Percentiles rank a stretch among this genome's conserved stretches.
Evolutionary conservation across 495 filamentous ascomycete species (phyloP).

Genomic region (Neurospora sp.): DNA sequence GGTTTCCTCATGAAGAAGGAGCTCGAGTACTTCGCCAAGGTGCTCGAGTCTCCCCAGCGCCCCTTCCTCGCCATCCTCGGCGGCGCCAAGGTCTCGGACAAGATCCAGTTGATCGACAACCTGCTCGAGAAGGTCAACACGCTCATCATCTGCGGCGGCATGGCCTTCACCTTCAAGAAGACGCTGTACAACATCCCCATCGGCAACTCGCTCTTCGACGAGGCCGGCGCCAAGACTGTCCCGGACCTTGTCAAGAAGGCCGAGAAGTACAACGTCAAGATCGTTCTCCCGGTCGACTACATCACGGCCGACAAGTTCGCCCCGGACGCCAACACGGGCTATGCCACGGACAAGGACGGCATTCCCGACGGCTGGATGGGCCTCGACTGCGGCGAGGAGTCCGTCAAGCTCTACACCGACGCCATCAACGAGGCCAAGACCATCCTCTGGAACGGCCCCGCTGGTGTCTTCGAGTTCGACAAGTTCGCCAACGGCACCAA

Average conservation of each 20-base stretch:
- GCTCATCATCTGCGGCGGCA: conserved; percentile 92
- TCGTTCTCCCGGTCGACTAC: conserved; percentile 91
- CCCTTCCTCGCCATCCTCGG: conserved; percentile 99
- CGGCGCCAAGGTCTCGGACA: conserved; percentile 96
- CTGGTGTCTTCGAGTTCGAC: conserved; percentile 95
- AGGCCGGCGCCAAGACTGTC: conserved; percentile 89
- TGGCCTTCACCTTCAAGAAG: conserved; percentile 99
- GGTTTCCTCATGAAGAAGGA: conserved; percentile 99
- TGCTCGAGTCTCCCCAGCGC: conserved; percentile 82
- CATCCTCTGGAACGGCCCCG: conserved; percentile 97
- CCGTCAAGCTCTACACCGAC: conserved; percentile 70
- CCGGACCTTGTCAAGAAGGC: conserved; percentile 85
- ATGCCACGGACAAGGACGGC: conserved; percentile 76
- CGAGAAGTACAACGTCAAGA: conserved; percentile 87
- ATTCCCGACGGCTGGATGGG: conserved; percentile 98
- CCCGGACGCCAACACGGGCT: conserved; percentile 68
- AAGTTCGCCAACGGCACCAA: conserved; percentile 87
- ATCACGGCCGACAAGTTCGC: conserved; percentile 92
- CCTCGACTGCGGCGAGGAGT: conserved; percentile 86
- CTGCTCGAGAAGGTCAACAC: conserved; percentile 93
- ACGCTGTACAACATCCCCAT: conserved; percentile 83
- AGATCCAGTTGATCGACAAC: conserved; percentile 99
- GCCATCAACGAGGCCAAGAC: conserved; percentile 84
- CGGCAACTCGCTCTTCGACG: conserved; percentile 87
- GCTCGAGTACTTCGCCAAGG: conserved; percentile 97